phyloP scores from a whole-genome alignment of 108 stramenopile genomes.

The Parmales sp. region DNA sequence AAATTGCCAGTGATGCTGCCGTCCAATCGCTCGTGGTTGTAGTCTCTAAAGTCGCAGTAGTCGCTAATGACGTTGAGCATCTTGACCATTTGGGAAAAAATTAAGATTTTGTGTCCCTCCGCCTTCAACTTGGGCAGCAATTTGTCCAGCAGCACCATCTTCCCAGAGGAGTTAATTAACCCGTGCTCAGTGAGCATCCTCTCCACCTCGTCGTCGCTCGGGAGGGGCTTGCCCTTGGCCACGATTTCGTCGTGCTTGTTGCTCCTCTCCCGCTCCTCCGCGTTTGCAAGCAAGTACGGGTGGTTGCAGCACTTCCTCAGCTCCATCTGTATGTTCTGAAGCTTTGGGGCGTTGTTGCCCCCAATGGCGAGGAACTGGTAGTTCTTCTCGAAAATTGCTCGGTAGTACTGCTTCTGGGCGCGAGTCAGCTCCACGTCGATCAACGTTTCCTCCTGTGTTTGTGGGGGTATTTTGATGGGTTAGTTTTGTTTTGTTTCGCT shows the following conservation, averaged over 20 bases:
- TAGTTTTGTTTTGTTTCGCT: too few relatives aligned
- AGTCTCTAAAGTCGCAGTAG: slow-evolving; percentile 79
- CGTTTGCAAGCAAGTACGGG: slow-evolving; percentile 88
- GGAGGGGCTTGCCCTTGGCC: slow-evolving; percentile 38
- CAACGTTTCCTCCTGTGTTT: slow-evolving; percentile 96
- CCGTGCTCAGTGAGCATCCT: slow-evolving; percentile 71
- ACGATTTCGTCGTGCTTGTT: slow-evolving; percentile 60
- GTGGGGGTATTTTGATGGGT: too few relatives aligned
- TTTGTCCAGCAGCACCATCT: slow-evolving; percentile 98
- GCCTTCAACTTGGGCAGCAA: slow-evolving; percentile 85
- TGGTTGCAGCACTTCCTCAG: slow-evolving; percentile 99
- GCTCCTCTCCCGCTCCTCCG: slow-evolving; percentile 83
- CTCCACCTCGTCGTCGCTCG: slow-evolving; percentile 54
- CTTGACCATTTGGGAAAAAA: slow-evolving; percentile 91
- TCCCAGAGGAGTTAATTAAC: slow-evolving; percentile 79
- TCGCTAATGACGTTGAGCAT: slow-evolving; percentile 93
- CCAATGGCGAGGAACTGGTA: slow-evolving; percentile 66
- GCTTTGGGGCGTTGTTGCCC: slow-evolving; percentile 60
- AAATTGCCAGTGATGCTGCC: slow-evolving; percentile 84
- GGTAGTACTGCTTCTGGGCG: slow-evolving; percentile 96
- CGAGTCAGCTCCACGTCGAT: slow-evolving; percentile 98
- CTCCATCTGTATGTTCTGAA: slow-evolving; percentile 99
- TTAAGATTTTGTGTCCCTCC: slow-evolving; percentile 93
- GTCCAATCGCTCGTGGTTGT: slow-evolving; percentile 76
- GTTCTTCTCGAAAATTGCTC: slow-evolving; percentile 96